Percentiles rank a stretch among this genome's conserved stretches.
Evolutionary conservation across 1,284 basidiomycete species (phyloP).

Genomic region (Austroboletus niveus): DNA sequence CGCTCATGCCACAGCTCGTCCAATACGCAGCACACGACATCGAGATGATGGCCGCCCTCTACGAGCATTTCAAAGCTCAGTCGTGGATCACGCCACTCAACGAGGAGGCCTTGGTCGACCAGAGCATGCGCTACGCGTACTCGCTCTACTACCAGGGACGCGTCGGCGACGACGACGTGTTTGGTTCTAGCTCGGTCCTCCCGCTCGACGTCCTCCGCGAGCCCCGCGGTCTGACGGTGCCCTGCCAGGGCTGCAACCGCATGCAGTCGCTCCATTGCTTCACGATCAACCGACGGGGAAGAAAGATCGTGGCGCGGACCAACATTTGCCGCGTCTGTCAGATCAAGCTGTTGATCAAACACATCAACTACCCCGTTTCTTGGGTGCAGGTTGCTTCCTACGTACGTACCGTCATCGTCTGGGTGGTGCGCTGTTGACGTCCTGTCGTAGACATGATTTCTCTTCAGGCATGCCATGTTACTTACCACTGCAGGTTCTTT

Average conservation of each 20-base stretch:
- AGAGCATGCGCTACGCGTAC: slow-evolving; percentile 30
- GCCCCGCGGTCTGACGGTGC: slow-evolving; percentile 23
- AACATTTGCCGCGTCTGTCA: slow-evolving; percentile 30
- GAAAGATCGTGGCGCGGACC: slow-evolving; percentile 23
- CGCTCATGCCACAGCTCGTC: slow-evolving; percentile 36
- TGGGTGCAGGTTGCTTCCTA: slow-evolving; percentile 21
- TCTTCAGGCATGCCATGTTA: no score
- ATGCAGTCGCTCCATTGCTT: slow-evolving; percentile 30
- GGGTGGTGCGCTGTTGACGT: not conserved
- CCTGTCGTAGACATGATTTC: no score
- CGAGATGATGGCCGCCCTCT: slow-evolving; percentile 37
- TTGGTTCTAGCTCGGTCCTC: slow-evolving; percentile 24
- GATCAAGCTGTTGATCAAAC: slow-evolving; percentile 32
- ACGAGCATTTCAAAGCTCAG: slow-evolving; percentile 33
- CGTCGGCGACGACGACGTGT: slow-evolving; percentile 21
- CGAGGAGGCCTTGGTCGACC: slow-evolving; percentile 14
- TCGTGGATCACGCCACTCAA: slow-evolving; percentile 30
- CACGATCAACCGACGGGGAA: slow-evolving; percentile 10
- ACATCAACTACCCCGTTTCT: slow-evolving; percentile 17
- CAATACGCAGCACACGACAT: slow-evolving; percentile 44
- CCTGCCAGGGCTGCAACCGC: slow-evolving; percentile 25
- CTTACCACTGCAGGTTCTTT: not conserved
- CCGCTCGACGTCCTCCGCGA: slow-evolving; percentile 29
- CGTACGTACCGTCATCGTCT: not conserved
- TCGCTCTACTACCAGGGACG: slow-evolving; percentile 29